Conservation (phyloP, 225 moss, liverwort and hornwort genomes). For the Marchantia polymorpha region DNA sequence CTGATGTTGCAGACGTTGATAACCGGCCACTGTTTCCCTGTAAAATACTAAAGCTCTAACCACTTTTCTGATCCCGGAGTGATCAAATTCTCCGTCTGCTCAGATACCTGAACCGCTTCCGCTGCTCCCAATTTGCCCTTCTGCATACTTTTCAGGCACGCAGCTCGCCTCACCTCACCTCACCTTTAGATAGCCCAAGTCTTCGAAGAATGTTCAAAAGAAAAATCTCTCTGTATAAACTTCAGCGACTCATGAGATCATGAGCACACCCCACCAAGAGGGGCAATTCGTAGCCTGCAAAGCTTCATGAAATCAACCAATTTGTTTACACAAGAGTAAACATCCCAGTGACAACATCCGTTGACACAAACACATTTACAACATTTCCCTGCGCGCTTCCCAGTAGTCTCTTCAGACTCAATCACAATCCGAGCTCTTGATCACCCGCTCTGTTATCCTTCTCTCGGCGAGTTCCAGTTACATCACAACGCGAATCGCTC, state of each 20-base stretch:
- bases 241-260: slow-evolving; percentile 15
- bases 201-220: background rate
- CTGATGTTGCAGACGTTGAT: slow-evolving; percentile 1
- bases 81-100: too few species aligned
- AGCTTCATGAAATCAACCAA: background rate
- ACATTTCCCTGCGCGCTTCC: too few species aligned
- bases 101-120: background rate
- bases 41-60: background rate
- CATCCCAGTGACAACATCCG: slow-evolving; percentile 10
- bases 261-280: slow-evolving; percentile 8
- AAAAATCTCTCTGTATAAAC: background rate
- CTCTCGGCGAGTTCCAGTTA: too few species aligned
- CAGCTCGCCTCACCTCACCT: too few species aligned
- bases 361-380: too few species aligned
- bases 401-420: too few species aligned
- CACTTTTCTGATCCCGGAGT: background rate
- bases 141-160: background rate
- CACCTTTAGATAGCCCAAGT: background rate
- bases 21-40: slow-evolving; percentile 9
- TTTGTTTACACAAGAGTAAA: background rate
- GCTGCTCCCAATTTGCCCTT: too few species aligned
- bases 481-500: too few species aligned
- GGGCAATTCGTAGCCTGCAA: background rate
- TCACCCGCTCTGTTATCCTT: too few species aligned
- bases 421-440: background rate